Evolutionary conservation across 208 protist species (phyloP).

Genomic region (Leishmania guyanensis): DNA sequence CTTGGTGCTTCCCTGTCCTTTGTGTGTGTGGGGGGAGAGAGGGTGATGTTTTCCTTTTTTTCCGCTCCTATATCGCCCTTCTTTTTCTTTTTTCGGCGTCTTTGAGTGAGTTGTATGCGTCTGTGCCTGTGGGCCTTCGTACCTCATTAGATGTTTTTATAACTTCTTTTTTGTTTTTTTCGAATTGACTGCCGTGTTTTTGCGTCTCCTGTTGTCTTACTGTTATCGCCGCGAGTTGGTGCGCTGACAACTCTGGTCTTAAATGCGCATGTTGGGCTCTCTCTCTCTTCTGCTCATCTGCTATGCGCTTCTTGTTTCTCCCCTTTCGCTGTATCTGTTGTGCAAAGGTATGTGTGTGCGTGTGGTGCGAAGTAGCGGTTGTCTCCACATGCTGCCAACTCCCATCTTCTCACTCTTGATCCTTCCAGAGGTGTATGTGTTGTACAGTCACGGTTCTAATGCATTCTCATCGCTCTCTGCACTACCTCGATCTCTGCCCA

Average conservation of each 20-base stretch:
- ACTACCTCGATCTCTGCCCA: neutral
- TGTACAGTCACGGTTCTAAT: neutral
- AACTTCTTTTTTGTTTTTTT: neutral
- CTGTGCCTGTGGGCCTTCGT: neutral
- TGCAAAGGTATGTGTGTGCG: neutral
- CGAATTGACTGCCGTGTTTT: neutral
- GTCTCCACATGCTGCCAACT: neutral
- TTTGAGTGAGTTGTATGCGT: neutral
- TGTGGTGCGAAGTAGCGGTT: neutral
- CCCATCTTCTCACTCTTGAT: neutral
- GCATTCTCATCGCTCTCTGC: neutral
- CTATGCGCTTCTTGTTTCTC: neutral
- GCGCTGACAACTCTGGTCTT: neutral
- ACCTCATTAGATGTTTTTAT: neutral
- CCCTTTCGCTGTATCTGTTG: neutral
- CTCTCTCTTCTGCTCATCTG: neutral
- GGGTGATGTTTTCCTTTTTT: neutral
- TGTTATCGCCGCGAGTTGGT: neutral
- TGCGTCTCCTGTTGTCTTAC: neutral
- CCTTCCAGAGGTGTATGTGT: neutral
- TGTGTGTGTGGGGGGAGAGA: neutral
- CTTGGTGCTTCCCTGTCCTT: neutral
- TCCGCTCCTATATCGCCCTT: too few relatives aligned
- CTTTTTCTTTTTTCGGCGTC: too few relatives aligned
- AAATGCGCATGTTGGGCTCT: neutral